These are phyloP conservation scores for Inga leiocalycina DNA, from an alignment of 306 rosid genomes.

Conservation along the genomic window DNA sequence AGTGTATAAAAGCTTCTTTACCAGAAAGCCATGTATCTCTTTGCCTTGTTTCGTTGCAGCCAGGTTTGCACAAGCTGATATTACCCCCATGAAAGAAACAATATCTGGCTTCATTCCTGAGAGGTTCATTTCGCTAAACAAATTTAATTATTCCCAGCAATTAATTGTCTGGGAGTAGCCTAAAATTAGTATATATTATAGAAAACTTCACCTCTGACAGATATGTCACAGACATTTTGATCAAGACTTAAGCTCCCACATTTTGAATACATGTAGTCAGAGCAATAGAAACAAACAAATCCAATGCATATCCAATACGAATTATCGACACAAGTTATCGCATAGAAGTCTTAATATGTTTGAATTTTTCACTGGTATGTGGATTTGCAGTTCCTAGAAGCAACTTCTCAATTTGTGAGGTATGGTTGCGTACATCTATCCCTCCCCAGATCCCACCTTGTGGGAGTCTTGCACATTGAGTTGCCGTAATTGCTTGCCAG, in stretches of 20 bases:
- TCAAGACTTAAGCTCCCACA: slow-evolving; percentile 62
- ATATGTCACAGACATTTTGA: slow-evolving; percentile 63
- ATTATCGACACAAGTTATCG: slow-evolving; percentile 39
- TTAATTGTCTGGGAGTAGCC: slow-evolving; percentile 74
- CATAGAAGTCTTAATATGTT: slow-evolving; percentile 23
- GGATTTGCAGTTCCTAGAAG: too few relatives aligned
- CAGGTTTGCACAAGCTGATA: slow-evolving; percentile 82
- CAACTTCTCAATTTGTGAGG: too few relatives aligned
- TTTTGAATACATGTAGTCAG: slow-evolving; percentile 79
- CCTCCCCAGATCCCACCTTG: fast-evolving
- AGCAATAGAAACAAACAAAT: slow-evolving; percentile 79
- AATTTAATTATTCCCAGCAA: slow-evolving; percentile 57
- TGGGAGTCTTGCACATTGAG: too few relatives aligned
- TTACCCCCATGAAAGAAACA: slow-evolving; percentile 76
- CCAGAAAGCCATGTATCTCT: slow-evolving; percentile 70
- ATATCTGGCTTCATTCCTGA: slow-evolving; percentile 58
- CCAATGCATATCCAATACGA: slow-evolving; percentile 48
- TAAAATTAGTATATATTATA: slow-evolving; percentile 65
- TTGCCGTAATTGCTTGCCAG: slow-evolving; percentile 66
- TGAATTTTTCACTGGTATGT: too few relatives aligned
- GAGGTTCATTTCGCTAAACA: slow-evolving; percentile 72
- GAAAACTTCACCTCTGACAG: slow-evolving; percentile 67
- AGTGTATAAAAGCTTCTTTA: slow-evolving; percentile 52
- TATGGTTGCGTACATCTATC: too few relatives aligned
- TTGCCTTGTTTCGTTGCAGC: slow-evolving; percentile 74